Percentiles rank a stretch among this genome's conserved stretches.
These are phyloP conservation scores for Aspergillus latus DNA, from an alignment of 2,329 filamentous ascomycete species.

Conservation along the genomic window DNA sequence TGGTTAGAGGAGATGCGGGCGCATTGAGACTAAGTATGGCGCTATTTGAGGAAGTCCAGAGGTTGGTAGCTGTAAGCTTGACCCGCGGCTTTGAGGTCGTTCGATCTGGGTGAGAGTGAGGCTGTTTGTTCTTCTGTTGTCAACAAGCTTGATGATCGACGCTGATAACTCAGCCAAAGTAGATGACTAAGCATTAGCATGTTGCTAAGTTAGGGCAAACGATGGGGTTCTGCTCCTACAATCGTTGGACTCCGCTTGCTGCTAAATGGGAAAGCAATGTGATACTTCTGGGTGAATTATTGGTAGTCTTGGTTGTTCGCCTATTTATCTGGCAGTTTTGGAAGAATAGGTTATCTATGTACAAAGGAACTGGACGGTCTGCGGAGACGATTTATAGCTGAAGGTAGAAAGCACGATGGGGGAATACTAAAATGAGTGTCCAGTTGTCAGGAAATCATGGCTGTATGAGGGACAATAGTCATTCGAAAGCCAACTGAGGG, in stretches of 20 bases:
- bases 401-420: not conserved
- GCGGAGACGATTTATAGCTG: not conserved
- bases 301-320: too few relatives aligned
- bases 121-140: not conserved
- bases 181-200: constrained; percentile 4
- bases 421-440: constrained; percentile 5
- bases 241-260: not conserved
- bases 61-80: not conserved
- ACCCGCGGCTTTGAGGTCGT: not conserved
- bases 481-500: not conserved
- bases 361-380: not conserved
- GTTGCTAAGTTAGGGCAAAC: not conserved
- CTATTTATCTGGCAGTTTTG: not conserved
- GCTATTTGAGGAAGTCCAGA: not conserved
- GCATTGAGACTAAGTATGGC: not conserved
- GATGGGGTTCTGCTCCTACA: not conserved
- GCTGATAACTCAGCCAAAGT: not conserved
- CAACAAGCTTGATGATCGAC: not conserved
- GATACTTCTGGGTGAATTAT: too few relatives aligned
- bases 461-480: not conserved
- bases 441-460: not conserved
- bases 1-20: not conserved
- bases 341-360: not conserved
- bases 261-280: not conserved
- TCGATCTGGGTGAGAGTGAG: not conserved